Evolutionary conservation across 1,284 basidiomycete genomes (phyloP), one percentile per base, ranked within the genome.

Genomic region (Porogramme epimiltina): DNA sequence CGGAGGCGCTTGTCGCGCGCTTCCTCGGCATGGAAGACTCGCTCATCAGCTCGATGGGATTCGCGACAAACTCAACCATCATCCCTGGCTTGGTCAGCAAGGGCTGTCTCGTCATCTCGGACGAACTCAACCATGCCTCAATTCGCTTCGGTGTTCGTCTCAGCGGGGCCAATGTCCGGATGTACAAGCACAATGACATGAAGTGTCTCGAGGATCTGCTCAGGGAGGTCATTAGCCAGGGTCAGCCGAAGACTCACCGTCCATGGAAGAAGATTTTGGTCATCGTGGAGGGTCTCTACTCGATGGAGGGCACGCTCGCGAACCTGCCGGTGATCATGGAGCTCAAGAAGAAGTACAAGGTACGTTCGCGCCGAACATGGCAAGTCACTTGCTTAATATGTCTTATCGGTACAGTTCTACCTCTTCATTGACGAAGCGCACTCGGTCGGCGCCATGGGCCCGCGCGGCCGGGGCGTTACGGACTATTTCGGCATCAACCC

Each of bases 251-350:
- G 73, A 98, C 95, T 0, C 97, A 98, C 69, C 75, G 96, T 16
- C 97, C 96, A 2, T 99, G 96, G 96, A 98, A 97, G 79, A 98
- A 98, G 80, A 99, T 99, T 59, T 67, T 99, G 42, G 63, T 99
- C 43, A 85, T 98, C 52, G 94, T 99, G 31, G 96, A 99, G 70
- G 96, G 96, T 3, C 72, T 99, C 42, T 99, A 93, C 76, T 95
- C 91, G 58, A 99, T 99, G 97, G 96, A 99, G 72, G 97, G 96
- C 22, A 95, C 92, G 6, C 68, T 99, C 57, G 86, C 91, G 48
- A 87, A 98, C 69, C 67, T 99, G 45, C 95, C 95, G 1, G 78
- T 68, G 11, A 76, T 99, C 49, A 69, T 99, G 61, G 87, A 91
- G 61, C 80, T 99, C 54, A 98, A 98, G 81, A 82, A 89, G 67